These are phyloP conservation scores for Pleurotus eryngii DNA, from an alignment of 768 basidiomycete species.

Conservation along the genomic window DNA sequence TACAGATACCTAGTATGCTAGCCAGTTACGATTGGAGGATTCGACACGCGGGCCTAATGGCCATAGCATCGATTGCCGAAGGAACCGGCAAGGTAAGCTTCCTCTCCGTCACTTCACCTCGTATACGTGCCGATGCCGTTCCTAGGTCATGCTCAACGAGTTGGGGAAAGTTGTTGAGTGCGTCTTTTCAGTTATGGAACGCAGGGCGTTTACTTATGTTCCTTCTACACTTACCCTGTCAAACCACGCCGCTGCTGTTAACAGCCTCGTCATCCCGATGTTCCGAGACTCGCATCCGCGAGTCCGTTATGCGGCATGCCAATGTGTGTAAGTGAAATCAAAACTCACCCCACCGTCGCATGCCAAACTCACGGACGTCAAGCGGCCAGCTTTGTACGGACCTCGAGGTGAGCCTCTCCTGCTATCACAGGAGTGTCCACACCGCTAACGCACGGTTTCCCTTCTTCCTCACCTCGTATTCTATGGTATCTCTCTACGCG, in stretches of 20 bases:
- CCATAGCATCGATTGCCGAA: slow-evolving; percentile 82
- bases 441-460: background rate
- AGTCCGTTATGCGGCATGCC: slow-evolving; percentile 77
- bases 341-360: background rate
- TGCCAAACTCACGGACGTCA: slow-evolving; percentile 10
- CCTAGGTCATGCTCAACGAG: slow-evolving; percentile 74
- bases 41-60: slow-evolving; percentile 84
- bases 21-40: slow-evolving; percentile 80
- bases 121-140: background rate
- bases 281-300: slow-evolving; percentile 77
- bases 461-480: background rate
- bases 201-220: background rate
- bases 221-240: background rate
- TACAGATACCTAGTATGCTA: slow-evolving; percentile 79
- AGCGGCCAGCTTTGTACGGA: slow-evolving; percentile 91
- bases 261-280: slow-evolving; percentile 71
- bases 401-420: slow-evolving; percentile 54
- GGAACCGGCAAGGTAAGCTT: slow-evolving; percentile 65
- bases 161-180: slow-evolving; percentile 81
- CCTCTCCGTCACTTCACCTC: no score
- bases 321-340: slow-evolving; percentile 65
- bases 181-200: slow-evolving; percentile 19
- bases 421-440: background rate
- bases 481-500: no score
- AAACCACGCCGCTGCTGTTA: background rate